These are phyloP conservation scores for Chytriomyces sp. DNA, from an alignment of 192 early-diverging fungal species.

Conservation along the genomic window DNA sequence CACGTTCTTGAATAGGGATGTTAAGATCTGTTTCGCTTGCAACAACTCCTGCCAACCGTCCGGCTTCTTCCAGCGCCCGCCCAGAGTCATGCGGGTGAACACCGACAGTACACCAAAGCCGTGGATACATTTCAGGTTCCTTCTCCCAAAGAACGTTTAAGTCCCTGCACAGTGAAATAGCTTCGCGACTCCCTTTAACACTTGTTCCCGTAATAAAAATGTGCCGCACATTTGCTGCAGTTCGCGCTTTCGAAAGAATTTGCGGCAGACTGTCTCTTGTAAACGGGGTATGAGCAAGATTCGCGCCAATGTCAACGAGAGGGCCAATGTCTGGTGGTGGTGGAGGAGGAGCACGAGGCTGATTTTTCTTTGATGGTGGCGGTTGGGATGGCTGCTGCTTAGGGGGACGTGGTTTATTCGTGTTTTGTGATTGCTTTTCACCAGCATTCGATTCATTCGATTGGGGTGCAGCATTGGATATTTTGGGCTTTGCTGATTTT, in stretches of 20 bases:
- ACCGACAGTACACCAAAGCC: constrained; percentile 37
- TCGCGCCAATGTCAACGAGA: constrained; percentile 48
- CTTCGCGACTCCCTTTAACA: constrained; percentile 30
- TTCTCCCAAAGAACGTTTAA: constrained; percentile 11
- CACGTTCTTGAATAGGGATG: too few species aligned
- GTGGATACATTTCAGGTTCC: constrained; percentile 10
- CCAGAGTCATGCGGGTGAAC: constrained; percentile 47
- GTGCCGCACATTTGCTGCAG: constrained; percentile 28
- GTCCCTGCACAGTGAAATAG: constrained; percentile 18
- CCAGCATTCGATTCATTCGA: background rate
- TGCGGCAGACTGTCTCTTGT: constrained; percentile 6
- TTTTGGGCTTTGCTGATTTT: background rate
- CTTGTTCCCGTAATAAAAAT: constrained; percentile 45
- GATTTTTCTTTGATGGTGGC: constrained; percentile 1
- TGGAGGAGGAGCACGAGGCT: constrained; percentile 6
- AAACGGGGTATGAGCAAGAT: constrained; percentile 35
- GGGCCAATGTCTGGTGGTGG: constrained; percentile 29
- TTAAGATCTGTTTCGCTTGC: too few species aligned
- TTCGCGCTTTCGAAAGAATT: constrained; percentile 11
- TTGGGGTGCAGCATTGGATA: background rate
- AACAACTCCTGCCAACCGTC: background rate
- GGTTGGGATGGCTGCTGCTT: background rate
- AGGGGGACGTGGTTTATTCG: background rate
- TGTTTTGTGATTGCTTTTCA: background rate
- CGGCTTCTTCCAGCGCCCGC: background rate